A percentile compares a stretch with the other conserved stretches of the same genome.
Conservation (phyloP, 2,329 filamentous ascomycete species). For the Penicillium decumbens region DNA sequence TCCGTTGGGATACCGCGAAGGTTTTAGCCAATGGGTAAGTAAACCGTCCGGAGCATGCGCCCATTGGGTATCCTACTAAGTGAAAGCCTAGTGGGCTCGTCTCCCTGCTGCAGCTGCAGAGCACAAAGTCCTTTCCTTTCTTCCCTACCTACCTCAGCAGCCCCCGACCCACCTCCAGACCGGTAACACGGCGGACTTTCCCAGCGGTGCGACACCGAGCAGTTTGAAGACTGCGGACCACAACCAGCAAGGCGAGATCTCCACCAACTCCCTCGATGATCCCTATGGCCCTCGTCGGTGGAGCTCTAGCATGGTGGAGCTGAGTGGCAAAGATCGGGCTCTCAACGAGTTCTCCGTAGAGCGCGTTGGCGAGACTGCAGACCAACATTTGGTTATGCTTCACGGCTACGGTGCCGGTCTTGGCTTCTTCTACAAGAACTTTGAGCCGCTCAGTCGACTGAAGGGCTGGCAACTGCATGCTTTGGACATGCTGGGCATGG, state of each 20-base stretch:
- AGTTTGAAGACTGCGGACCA: constrained; percentile 36
- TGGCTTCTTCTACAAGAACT: constrained; percentile 98
- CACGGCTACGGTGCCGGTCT: constrained; percentile 95
- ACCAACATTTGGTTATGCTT: constrained; percentile 89
- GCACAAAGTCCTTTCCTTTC: constrained; percentile 76
- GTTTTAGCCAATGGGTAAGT: constrained; percentile 86
- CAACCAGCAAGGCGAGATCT: constrained; percentile 43
- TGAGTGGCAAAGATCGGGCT: constrained; percentile 79
- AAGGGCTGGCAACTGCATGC: constrained; percentile 86
- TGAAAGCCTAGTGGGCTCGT: constrained; percentile 65
- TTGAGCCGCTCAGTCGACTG: constrained; percentile 74
- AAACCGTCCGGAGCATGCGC: constrained; percentile 32
- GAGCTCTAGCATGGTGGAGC: constrained; percentile 75
- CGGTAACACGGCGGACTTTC: constrained; percentile 38
- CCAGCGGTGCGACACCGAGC: constrained; percentile 23
- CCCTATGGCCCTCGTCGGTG: constrained; percentile 81
- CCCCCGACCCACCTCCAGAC: constrained; percentile 66
- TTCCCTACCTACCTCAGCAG: constrained; percentile 69
- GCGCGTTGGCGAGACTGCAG: constrained; percentile 68
- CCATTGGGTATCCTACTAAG: constrained; percentile 15
- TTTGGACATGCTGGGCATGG: constrained; percentile 93
- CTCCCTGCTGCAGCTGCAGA: constrained; percentile 80
- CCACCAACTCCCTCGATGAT: constrained; percentile 54
- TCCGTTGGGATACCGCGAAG: constrained; percentile 85
- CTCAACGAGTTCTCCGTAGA: constrained; percentile 93